Base-by-base conservation (phyloP, 352 stramenopile genomes). In the Phytopythium mirpurense region DNA sequence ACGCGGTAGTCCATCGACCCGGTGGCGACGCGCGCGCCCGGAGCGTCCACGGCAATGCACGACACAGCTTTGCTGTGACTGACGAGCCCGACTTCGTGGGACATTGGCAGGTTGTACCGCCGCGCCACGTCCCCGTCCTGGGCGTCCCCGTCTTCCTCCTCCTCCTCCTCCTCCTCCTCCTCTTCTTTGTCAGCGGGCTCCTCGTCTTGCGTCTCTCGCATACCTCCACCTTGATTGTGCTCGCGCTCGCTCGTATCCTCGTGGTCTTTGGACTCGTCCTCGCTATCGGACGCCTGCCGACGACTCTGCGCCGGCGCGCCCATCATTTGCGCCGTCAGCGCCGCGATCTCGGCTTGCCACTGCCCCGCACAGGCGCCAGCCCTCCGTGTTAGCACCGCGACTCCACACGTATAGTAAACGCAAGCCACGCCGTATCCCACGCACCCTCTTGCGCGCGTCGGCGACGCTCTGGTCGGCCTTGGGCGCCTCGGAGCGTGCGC, bases 1-100 rank as follows among this genome's bases (percentile, higher is more conserved):
- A 86, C 72, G 44, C 89, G 73, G 56, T 94, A 92, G 56, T 94
- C 83, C 64, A 90, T 90, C 0, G 81, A 89, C 2, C 83, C 83
- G 1, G 83, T 94, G 0, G 74, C 79, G 24, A 94, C 76, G 5
- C 83, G 79, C 36, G 59, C 78, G 24, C 83, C 83, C 2, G 81
- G 72, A 1, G 78, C 32, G 31, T 94, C 83, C 21, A 94, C 65
- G 0, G 81, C 83, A 19, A 94, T 72, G 42, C 81, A 89, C 10
- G 67, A 59, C n/a, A 94, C 54, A 18, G 59, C 57, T 54, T 92
- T 94, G 5, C 32, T 70, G 35, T 88, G 76, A 35, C 73, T 72
- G 18, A 70, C 53, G 10, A 94, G 65, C 14, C 45, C 66, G 29
- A 94, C 74, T 63, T 91, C 70, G 51, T 88, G 72, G 11, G 77